Evolutionary conservation across 139 green algal species (phyloP), one percentile per base, ranked within the genome.

Genomic region (Closterium sp.): DNA sequence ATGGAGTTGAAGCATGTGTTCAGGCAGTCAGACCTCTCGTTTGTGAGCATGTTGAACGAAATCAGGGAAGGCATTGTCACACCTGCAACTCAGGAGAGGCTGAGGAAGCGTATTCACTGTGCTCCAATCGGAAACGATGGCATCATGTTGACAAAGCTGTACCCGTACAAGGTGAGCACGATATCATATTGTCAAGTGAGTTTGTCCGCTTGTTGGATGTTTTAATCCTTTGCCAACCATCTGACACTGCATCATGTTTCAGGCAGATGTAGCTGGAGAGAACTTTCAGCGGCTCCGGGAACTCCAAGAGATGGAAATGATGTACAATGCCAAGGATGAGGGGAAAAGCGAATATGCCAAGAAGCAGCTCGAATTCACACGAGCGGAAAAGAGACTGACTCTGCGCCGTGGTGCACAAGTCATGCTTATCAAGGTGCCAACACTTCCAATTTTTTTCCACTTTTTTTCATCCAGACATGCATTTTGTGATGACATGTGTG

Each of bases 1-100:
- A 73, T 96, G 85, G 90, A 95, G 91, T 93, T 97, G n/a, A 95
- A 31, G 11, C 89, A 91, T 34, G 96, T 97, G 6, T 97, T 96
- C 90, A 84, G 96, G 31, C 96, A 97, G 93, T 86, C 88, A 10
- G 96, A 97, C 92, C 28, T 50, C 13, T 92, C 93, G 89, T 97
- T 97, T 93, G 93, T 97, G 27, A 91, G 94, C 28, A 91, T 97
- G 62, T 92, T 97, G 88, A 96, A 92, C 24, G 91, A 94, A 85
- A 70, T 97, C 22, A 92, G 96, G 42, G 29, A 62, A 24, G 96
- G 96, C 10, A 31, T 70, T 13, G 30, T 19, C 88, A 90, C 86
- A 31, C 27, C 34, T 31, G 73, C 21, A 27, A 91, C 87, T 22
- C 38, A 87, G 9, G 31, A 92, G 86, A 31, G 28, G 27, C 19